Percentiles rank a stretch among this genome's conserved stretches.
Evolutionary conservation across 805 yeast species (phyloP).

Genomic region (Saccharomycopsis lassenensis): DNA sequence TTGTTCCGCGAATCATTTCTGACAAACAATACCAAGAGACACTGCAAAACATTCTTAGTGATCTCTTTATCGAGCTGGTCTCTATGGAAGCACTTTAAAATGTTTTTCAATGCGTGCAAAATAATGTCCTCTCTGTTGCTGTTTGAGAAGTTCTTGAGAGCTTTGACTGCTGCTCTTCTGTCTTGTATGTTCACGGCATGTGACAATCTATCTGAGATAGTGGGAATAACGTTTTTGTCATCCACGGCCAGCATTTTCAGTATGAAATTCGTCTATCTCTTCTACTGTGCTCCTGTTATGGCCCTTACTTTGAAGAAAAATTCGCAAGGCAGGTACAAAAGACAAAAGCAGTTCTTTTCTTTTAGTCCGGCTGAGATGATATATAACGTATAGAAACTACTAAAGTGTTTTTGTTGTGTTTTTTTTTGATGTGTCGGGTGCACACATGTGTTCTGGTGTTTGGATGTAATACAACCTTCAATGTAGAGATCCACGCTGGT

Average conservation of each 20-base stretch:
- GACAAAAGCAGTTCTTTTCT: too few relatives aligned
- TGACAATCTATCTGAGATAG: slow-evolving; percentile 75
- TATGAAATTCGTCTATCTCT: not conserved
- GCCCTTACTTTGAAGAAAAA: too few relatives aligned
- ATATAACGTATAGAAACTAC: too few relatives aligned
- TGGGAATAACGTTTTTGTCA: slow-evolving; percentile 68
- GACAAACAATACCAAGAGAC: slow-evolving; percentile 70
- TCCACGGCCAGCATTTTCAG: slow-evolving; percentile 7
- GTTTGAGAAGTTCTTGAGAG: slow-evolving; percentile 78
- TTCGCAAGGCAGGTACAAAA: too few relatives aligned
- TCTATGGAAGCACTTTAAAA: slow-evolving; percentile 37
- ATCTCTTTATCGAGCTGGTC: slow-evolving; percentile 64
- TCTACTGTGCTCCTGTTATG: not conserved
- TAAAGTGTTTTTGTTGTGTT: too few relatives aligned
- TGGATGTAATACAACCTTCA: too few relatives aligned
- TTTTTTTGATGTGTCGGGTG: too few relatives aligned
- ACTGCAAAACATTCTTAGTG: slow-evolving; percentile 73
- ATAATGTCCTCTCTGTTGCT: slow-evolving; percentile 85
- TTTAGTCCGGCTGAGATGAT: too few relatives aligned
- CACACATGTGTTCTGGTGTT: too few relatives aligned
- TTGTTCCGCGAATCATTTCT: slow-evolving; percentile 35
- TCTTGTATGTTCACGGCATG: slow-evolving; percentile 78
- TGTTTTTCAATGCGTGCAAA: slow-evolving; percentile 56
- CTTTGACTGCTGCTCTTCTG: slow-evolving; percentile 82
- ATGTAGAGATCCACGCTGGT: too few relatives aligned